Evolutionary conservation across 1,139 yeast species (phyloP), one percentile per base, ranked within the genome.

Genomic region (Yamadazyma kanchanaburiensis): DNA sequence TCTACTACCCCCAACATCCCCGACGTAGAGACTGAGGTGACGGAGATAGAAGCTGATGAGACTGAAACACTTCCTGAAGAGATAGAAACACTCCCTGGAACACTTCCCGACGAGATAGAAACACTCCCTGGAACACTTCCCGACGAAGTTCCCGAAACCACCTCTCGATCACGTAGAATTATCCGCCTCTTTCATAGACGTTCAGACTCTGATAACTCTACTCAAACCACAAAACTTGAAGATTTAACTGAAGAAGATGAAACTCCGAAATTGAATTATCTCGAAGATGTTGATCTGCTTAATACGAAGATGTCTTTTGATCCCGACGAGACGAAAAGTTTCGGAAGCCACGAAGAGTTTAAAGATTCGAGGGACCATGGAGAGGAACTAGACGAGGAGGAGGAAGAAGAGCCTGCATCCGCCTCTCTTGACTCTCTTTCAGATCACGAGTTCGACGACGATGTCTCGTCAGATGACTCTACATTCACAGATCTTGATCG

Each of bases 401-500:
- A 50, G n/a, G 44, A 39, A 8, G 48, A 42, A 13, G 42, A 42
- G n/a, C n/a, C n/a, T n/a, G n/a, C n/a, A n/a, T n/a, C n/a, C n/a
- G n/a, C n/a, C n/a, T n/a, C n/a, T n/a, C n/a, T n/a, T 31, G 41
- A 43, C 26, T 34, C 49, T 31, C 40, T 51, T 15, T 51, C 45
- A 6, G 52, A 47, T 21, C 53, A 49, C 18, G 47, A 43, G n/a
- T 53, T 49, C 16, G 48, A 40, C 11, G 52, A 44, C 6, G 65
- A 56, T 11, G 45, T 42, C 1, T 55, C 63, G 0, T 57, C 70
- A 1, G 43, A 57, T 2, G 72, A 66, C 32, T 65, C 72, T 0
- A 71, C 71, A 4, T 67, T 67, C 35, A 67, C 73, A 1, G 73
- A 67, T 34, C 58, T 67, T 12, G 72, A 67, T 32, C 56, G 60